phyloP scores from a whole-genome alignment of 768 basidiomycete species.

The Hysterangium stoloniferum region DNA sequence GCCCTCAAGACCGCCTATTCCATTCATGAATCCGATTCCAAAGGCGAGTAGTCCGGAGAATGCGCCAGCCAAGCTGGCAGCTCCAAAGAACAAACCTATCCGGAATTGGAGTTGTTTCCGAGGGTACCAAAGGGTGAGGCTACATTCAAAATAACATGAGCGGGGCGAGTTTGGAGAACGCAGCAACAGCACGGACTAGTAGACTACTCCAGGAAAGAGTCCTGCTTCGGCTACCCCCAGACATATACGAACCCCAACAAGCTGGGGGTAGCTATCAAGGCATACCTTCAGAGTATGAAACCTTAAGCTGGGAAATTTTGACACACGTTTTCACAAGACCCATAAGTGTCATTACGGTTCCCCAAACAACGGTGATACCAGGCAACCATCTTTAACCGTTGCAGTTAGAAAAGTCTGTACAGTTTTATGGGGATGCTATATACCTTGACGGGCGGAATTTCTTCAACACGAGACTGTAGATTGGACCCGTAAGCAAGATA shows the following conservation, averaged over 20 bases:
- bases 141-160: constrained; percentile 19
- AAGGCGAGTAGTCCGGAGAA: constrained; percentile 55
- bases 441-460: constrained; percentile 56
- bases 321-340: constrained; percentile 56
- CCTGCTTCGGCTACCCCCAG: constrained; percentile 54
- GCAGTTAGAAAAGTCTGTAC: neutral
- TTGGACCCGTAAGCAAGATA: neutral
- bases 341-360: constrained; percentile 45
- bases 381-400: constrained; percentile 39
- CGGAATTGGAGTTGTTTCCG: constrained; percentile 52
- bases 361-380: constrained; percentile 51
- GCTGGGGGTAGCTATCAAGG: constrained; percentile 47
- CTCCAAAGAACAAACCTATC: constrained; percentile 56
- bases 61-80: constrained; percentile 53
- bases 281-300: too few species aligned
- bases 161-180: constrained; percentile 52
- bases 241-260: constrained; percentile 48
- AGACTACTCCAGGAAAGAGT: constrained; percentile 44
- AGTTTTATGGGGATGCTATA: constrained; percentile 12
- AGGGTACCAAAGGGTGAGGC: constrained; percentile 64
- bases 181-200: constrained; percentile 48
- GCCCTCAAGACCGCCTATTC: constrained; percentile 36
- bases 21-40: constrained; percentile 46
- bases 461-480: constrained; percentile 42
- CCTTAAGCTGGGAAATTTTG: neutral